These are phyloP conservation scores for Mucor circinelloides DNA, from an alignment of 371 early-diverging fungal genomes.

Conservation along the genomic window DNA sequence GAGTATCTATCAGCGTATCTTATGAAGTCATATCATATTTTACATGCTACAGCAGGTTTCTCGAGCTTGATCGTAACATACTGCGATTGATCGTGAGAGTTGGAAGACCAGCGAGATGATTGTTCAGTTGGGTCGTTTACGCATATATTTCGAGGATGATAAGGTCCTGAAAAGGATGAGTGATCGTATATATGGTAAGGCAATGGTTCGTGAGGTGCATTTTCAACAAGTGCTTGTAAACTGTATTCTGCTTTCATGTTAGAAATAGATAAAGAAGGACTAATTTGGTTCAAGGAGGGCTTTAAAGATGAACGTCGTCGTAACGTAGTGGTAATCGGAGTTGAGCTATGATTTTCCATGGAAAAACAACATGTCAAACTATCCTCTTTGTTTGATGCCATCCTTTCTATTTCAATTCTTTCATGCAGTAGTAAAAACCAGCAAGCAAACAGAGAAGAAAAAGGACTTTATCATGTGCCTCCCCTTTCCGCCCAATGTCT, in stretches of 20 bases:
- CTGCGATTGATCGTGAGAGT: slow-evolving; percentile 81
- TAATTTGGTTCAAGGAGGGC: not conserved
- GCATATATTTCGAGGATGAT: slow-evolving; percentile 79
- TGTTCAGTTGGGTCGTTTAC: slow-evolving; percentile 78
- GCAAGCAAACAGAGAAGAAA: not conserved
- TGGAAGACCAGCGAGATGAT: slow-evolving; percentile 85
- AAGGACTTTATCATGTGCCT: not conserved
- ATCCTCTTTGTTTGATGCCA: not conserved
- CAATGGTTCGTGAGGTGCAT: slow-evolving; percentile 21
- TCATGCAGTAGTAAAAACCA: not conserved
- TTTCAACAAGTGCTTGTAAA: not conserved
- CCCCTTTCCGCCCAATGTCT: not conserved
- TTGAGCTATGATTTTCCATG: not conserved
- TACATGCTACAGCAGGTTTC: slow-evolving; percentile 74
- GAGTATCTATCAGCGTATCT: not conserved
- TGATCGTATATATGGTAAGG: slow-evolving; percentile 61
- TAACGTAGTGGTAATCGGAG: not conserved
- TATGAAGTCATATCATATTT: slow-evolving; percentile 1
- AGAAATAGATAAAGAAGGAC: not conserved
- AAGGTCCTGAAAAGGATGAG: slow-evolving; percentile 77
- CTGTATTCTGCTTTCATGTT: slow-evolving; percentile 8
- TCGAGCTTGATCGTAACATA: slow-evolving; percentile 79
- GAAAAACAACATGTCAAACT: not conserved
- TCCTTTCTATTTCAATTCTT: not conserved
- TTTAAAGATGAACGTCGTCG: not conserved